phyloP scores from a whole-genome alignment of 495 filamentous ascomycete species.

The Articulospora tetracladia region DNA sequence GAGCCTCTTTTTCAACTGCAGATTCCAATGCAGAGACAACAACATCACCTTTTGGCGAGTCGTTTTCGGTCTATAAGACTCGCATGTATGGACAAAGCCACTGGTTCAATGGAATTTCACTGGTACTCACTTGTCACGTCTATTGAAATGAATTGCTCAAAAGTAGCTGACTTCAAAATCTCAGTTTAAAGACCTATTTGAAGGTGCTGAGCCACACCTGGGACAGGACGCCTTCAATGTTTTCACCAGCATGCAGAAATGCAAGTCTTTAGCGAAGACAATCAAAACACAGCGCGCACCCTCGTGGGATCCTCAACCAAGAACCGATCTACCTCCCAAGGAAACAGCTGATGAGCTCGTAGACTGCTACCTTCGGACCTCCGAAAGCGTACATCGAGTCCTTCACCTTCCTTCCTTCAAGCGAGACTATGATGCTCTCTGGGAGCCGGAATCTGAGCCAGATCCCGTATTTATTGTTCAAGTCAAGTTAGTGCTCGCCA shows the following conservation, averaged over 20 bases:
- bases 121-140: slow-evolving; percentile 32
- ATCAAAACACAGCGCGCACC: slow-evolving; percentile 41
- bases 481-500: slow-evolving; percentile 50
- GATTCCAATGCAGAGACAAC: slow-evolving; percentile 24
- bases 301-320: slow-evolving; percentile 36
- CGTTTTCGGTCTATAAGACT: slow-evolving; percentile 40
- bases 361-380: slow-evolving; percentile 39
- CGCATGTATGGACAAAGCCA: slow-evolving; percentile 49
- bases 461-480: slow-evolving; percentile 40
- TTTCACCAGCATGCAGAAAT: slow-evolving; percentile 32
- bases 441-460: slow-evolving; percentile 24
- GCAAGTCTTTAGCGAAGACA: slow-evolving; percentile 40
- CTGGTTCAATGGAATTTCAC: slow-evolving; percentile 40
- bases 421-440: slow-evolving; percentile 42
- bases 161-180: slow-evolving; percentile 14
- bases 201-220: slow-evolving; percentile 33
- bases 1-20: slow-evolving; percentile 13
- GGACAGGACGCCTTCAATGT: slow-evolving; percentile 30
- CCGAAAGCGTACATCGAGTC: slow-evolving; percentile 46
- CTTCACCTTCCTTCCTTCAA: slow-evolving; percentile 55
- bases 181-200: slow-evolving; percentile 38
- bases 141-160: too few relatives aligned
- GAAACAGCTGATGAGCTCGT: slow-evolving; percentile 42
- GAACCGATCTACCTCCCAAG: slow-evolving; percentile 39
- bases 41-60: background rate